These are phyloP conservation scores for Clonostachys byssicola DNA, from an alignment of 2,329 filamentous ascomycete genomes.

Conservation along the genomic window DNA sequence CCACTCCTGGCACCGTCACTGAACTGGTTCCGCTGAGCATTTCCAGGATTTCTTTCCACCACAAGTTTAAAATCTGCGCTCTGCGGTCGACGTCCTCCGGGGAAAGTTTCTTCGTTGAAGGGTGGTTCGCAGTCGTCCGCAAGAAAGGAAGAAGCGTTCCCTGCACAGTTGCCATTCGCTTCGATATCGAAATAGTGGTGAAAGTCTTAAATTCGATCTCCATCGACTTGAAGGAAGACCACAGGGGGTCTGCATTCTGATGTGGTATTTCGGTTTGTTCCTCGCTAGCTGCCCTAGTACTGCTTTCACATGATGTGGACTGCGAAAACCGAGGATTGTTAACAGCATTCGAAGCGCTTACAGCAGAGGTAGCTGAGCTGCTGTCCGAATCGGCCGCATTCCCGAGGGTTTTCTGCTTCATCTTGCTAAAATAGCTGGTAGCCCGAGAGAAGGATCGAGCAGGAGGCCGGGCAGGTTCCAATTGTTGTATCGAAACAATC, in stretches of 20 bases:
- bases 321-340: slow-evolving; percentile 29
- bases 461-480: slow-evolving; percentile 5
- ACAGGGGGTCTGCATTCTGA: slow-evolving; percentile 45
- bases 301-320: slow-evolving; percentile 31
- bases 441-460: slow-evolving; percentile 34
- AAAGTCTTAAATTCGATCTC: slow-evolving; percentile 53
- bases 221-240: slow-evolving; percentile 49
- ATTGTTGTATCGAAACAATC: not conserved
- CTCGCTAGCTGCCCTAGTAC: slow-evolving; percentile 32
- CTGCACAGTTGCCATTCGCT: slow-evolving; percentile 75
- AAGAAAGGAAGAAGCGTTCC: slow-evolving; percentile 73
- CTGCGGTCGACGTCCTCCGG: slow-evolving; percentile 81
- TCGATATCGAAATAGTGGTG: slow-evolving; percentile 63
- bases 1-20: slow-evolving; percentile 77
- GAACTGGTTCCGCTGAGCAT: slow-evolving; percentile 66
- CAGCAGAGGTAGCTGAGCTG: slow-evolving; percentile 41
- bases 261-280: slow-evolving; percentile 39
- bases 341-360: slow-evolving; percentile 30
- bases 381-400: slow-evolving; percentile 33
- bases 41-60: slow-evolving; percentile 82
- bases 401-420: slow-evolving; percentile 39
- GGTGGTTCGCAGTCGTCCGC: slow-evolving; percentile 62
- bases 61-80: slow-evolving; percentile 77
- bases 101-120: slow-evolving; percentile 59
- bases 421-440: slow-evolving; percentile 44